Evolutionary conservation across 2,329 filamentous ascomycete species (phyloP).

Genomic region (Bipolaris victoriae): DNA sequence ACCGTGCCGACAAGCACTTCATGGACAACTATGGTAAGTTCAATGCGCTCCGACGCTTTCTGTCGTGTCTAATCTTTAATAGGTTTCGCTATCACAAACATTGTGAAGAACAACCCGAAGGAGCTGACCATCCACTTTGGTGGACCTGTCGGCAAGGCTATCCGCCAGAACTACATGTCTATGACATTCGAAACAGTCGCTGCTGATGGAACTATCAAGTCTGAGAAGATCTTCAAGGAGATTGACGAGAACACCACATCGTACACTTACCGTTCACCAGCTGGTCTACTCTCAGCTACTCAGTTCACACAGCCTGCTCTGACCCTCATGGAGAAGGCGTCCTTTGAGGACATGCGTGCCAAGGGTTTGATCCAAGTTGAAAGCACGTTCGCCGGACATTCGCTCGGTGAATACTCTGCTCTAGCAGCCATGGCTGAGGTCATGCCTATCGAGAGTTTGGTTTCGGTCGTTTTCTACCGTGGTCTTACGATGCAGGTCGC

Average conservation of each 20-base stretch:
- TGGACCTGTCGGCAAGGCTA: conserved; percentile 93
- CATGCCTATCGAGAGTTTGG: conserved; percentile 98
- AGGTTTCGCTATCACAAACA: conserved; percentile 97
- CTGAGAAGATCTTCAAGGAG: conserved; percentile 99
- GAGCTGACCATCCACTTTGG: conserved; percentile 98
- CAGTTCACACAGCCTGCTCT: conserved; percentile 98
- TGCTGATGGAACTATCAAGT: conserved; percentile 90
- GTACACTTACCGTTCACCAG: conserved; percentile 96
- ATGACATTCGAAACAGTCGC: conserved; percentile 99
- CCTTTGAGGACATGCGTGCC: conserved; percentile 97
- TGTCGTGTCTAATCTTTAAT: conserved; percentile 25
- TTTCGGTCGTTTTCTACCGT: conserved; percentile 98
- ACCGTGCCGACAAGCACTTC: conserved; percentile 87
- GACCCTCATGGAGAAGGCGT: conserved; percentile 99
- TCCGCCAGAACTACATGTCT: conserved; percentile 98
- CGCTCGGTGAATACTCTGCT: conserved; percentile 96
- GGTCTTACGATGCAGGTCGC: conserved; percentile 99
- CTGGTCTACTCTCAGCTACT: conserved; percentile 91
- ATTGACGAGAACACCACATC: conserved; percentile 90
- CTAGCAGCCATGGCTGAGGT: conserved; percentile 95
- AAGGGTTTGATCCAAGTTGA: conserved; percentile 96
- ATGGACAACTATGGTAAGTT: conserved; percentile 93
- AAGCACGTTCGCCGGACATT: conserved; percentile 97
- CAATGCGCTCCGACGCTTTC: conserved; percentile 8
- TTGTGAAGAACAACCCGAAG: conserved; percentile 99